phyloP scores from a whole-genome alignment of 306 rosid species.

The Crataegus laevigata region DNA sequence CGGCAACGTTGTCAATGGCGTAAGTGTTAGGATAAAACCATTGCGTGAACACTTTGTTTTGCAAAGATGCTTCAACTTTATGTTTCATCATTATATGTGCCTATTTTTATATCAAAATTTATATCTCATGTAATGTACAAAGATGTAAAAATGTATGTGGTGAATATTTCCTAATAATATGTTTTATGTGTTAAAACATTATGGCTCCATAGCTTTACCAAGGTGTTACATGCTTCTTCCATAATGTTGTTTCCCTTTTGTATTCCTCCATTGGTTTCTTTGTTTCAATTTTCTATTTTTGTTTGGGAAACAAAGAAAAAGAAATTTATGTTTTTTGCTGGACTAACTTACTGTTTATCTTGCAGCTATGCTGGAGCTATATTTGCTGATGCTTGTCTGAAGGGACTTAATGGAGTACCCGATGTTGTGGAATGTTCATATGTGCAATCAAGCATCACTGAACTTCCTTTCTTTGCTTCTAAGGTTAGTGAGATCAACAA shows the following conservation, averaged over 20 bases:
- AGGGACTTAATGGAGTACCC: constrained; percentile 96
- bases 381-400: constrained; percentile 96
- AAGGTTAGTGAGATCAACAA: constrained; percentile 43
- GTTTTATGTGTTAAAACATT: background rate
- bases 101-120: background rate
- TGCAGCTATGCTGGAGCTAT: constrained; percentile 92
- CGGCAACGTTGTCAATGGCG: constrained; percentile 99
- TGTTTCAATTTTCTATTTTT: background rate
- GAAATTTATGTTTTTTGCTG: background rate
- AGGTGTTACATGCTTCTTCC: background rate
- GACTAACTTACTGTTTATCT: constrained; percentile 7
- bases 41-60: background rate
- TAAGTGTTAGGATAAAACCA: constrained; percentile 32
- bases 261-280: background rate
- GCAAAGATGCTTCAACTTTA: background rate
- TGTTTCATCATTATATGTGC: background rate
- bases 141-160: background rate
- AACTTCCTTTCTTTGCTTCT: constrained; percentile 97
- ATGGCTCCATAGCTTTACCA: background rate
- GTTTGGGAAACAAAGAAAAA: background rate
- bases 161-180: background rate
- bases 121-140: background rate
- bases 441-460: constrained; percentile 80
- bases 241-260: background rate
- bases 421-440: constrained; percentile 94